These are phyloP conservation scores for Coriaria nepalensis DNA, from an alignment of 306 rosid species.

Conservation along the genomic window DNA sequence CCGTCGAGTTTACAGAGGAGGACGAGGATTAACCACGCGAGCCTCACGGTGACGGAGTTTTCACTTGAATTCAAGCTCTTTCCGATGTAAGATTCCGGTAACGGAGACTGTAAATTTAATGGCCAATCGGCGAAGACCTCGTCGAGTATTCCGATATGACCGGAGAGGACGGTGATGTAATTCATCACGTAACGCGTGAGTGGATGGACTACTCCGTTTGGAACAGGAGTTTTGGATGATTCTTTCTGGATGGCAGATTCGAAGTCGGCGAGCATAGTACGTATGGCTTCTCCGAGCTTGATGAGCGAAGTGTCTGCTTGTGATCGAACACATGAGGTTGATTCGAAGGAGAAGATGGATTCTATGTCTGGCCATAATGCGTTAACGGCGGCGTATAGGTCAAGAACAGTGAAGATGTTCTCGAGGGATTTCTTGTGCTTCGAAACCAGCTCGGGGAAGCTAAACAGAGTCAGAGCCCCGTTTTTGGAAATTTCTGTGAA, in stretches of 20 bases:
- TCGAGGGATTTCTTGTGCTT: constrained; percentile 68
- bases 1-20: constrained; percentile 79
- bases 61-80: constrained; percentile 15
- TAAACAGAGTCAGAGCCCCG: constrained; percentile 36
- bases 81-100: constrained; percentile 54
- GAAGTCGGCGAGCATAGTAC: constrained; percentile 41
- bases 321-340: constrained; percentile 33
- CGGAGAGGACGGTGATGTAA: constrained; percentile 48
- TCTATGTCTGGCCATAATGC: constrained; percentile 49
- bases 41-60: constrained; percentile 26
- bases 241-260: constrained; percentile 70
- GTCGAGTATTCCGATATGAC: constrained; percentile 34
- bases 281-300: constrained; percentile 33
- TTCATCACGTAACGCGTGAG: constrained; percentile 95
- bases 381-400: constrained; percentile 50
- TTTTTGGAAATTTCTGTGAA: constrained; percentile 49
- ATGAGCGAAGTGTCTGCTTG: constrained; percentile 27
- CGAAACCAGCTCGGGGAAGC: constrained; percentile 63
- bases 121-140: constrained; percentile 57
- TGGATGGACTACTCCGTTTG: constrained; percentile 69
- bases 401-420: constrained; percentile 49
- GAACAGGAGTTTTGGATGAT: constrained; percentile 38
- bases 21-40: constrained; percentile 61
- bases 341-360: constrained; percentile 50
- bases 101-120: constrained; percentile 16